Evolutionary conservation across 257 asterid species (phyloP).

Genomic region (Catharanthus roseus): DNA sequence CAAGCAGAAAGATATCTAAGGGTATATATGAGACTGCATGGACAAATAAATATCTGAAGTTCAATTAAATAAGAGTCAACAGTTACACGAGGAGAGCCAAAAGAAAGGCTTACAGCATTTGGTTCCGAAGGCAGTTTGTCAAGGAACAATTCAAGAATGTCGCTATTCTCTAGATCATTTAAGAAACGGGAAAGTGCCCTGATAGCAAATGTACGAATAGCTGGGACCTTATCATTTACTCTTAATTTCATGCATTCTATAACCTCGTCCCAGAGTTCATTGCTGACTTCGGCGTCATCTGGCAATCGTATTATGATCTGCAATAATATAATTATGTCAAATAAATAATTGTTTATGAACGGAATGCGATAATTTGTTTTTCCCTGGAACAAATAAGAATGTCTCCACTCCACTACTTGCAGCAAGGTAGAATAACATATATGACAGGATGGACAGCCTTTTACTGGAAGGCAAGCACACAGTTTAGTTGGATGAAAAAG

Average conservation of each 20-base stretch:
- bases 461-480: not conserved
- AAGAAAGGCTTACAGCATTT: constrained; percentile 48
- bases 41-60: not conserved
- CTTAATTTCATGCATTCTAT: constrained; percentile 72
- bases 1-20: not conserved
- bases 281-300: constrained; percentile 87
- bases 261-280: constrained; percentile 91
- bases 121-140: constrained; percentile 68
- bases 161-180: constrained; percentile 66
- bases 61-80: not conserved
- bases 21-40: not conserved
- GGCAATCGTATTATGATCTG: constrained; percentile 91
- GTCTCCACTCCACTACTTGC: not conserved
- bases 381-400: not conserved
- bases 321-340: constrained; percentile 3
- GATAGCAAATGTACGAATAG: constrained; percentile 77
- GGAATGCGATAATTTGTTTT: not conserved
- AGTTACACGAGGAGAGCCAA: not conserved
- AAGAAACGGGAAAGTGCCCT: constrained; percentile 88
- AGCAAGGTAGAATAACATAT: not conserved
- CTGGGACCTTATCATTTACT: constrained; percentile 65
- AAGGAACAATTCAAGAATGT: constrained; percentile 70
- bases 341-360: not conserved
- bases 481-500: not conserved
- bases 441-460: not conserved